Evolutionary conservation across 2,329 filamentous ascomycete genomes (phyloP), one percentile per base, ranked within the genome.

Genomic region (Fusarium lateritium): DNA sequence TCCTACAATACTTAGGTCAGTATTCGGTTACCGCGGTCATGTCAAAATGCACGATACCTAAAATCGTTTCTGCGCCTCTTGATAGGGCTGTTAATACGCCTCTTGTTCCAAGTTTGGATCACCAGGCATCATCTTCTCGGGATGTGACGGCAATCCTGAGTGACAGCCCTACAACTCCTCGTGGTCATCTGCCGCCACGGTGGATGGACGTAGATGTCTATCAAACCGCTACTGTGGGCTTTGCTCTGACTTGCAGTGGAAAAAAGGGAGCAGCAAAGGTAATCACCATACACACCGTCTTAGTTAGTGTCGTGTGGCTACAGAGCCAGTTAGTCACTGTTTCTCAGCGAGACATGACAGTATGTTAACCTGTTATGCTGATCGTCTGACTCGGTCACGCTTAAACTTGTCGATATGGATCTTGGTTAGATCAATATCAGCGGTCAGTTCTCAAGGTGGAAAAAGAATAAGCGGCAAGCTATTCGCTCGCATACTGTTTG

Each of bases 321-420:
- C 38, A 28, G 19, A 36, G 17, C 24, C 39, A 19, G 47, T 22
- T 46, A 49, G 28, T 39, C 24, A 28, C 19, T 59, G 53, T 44
- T 38, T 62, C 26, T 21, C 24, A 19, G 26, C 33, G 40, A 67
- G 66, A 56, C 62, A 70, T 49, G 47, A 59, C 44, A 22, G 47
- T 36, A 34, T 43, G 26, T 22, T 62, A 61, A 60, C 34, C 42
- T 34, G 38, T 45, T 51, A 34, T 26, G 47, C 10, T 55, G 49
- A 54, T 59, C 67, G 47, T 46, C 58, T 69, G 67, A 69, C 62
- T 59, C 36, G 52, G 57, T 60, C 67, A 69, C 54, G 47, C 31
- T 43, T 34, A 21, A 36, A 33, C 33, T 34, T 38, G 21, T 44
- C 21, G 19, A 58, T 26, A 40, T 46, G 40, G 21, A 34, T 38